Conservation (phyloP, 371 early-diverging fungal species). For the Apophysomyces variabilis region DNA sequence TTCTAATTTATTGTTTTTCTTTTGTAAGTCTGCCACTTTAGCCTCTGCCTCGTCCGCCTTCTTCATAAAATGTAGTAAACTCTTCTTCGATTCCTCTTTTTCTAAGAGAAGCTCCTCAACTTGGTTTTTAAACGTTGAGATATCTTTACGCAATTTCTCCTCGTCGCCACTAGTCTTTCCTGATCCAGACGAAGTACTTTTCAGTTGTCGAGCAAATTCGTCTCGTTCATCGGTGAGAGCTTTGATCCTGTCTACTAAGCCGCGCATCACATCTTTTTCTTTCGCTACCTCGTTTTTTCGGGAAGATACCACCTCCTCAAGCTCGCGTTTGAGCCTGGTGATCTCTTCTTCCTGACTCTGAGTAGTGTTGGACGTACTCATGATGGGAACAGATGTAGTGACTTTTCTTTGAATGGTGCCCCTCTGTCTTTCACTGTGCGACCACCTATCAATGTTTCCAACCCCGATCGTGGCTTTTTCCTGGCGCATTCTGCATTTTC, state of each 20-base stretch:
- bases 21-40: not conserved
- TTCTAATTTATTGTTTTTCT: conserved; percentile 1
- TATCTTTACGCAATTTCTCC: conserved; percentile 14
- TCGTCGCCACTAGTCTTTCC: conserved; percentile 11
- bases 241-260: conserved; percentile 47
- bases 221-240: conserved; percentile 41
- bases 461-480: too few species aligned
- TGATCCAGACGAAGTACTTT: not conserved
- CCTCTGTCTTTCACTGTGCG: too few species aligned
- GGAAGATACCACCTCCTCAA: conserved; percentile 21
- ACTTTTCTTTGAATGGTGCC: too few species aligned
- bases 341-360: conserved; percentile 25
- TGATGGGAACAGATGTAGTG: too few species aligned
- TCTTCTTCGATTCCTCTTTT: conserved; percentile 51
- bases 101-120: conserved; percentile 49
- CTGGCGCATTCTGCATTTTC: too few species aligned
- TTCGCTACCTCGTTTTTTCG: conserved; percentile 28
- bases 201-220: conserved; percentile 16
- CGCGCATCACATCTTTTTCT: conserved; percentile 44
- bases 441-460: too few species aligned
- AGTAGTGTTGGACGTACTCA: not conserved
- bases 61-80: conserved; percentile 42
- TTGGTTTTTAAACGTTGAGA: conserved; percentile 41
- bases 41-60: conserved; percentile 40
- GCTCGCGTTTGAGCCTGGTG: conserved; percentile 23